Base-by-base conservation (phyloP, 306 rosid species). In the Citrullus mucosospermus region DNA sequence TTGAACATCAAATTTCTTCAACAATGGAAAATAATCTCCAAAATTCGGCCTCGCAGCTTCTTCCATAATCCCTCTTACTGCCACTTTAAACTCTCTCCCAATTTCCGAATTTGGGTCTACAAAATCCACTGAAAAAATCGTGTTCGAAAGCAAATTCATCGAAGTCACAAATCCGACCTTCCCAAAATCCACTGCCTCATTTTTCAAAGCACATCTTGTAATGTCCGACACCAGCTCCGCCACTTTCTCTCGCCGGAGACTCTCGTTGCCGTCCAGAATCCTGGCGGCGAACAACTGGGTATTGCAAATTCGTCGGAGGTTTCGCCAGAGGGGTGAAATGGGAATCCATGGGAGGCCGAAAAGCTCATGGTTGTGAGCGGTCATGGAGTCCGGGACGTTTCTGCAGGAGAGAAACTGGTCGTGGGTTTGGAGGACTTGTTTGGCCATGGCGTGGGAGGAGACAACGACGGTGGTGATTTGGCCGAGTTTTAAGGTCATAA, bases 401-500 rank as follows among this genome's bases (percentile, higher is more conserved):
- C 92, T 74, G 79, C 41, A 20, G 41, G 84, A 85, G 6, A 89
- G 74, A 16, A 57, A 30, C 2, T 22, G 80, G 78, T 85, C 92
- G 34, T 83, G 46, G 0, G 54, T 84, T 56, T 77, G 83, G 15
- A 86, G 79, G 6, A 77, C 79, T 81, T 82, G 55, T 54, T 79
- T 46, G 65, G 87, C 85, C 38, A 75, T 58, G 16, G 61, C 57
- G 0, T 78, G 10, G 3, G 89, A 84, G 9, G 90, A 87, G 48
- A 82, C 32, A 0, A 84, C 80, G 15, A 84, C 67, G 7, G 88
- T 75, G 9, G 83, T 86, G 30, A 76, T 4, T 61, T 55, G 80
- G 67, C 91, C 88, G 0, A 88, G 84, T 16, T 82, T 78, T 4
- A 88, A 56, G 9, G 66, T 53, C 81, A 88, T 84, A 2, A 86